Conservation (phyloP, 108 stramenopile genomes). For the Nitzschia inconspicua region DNA sequence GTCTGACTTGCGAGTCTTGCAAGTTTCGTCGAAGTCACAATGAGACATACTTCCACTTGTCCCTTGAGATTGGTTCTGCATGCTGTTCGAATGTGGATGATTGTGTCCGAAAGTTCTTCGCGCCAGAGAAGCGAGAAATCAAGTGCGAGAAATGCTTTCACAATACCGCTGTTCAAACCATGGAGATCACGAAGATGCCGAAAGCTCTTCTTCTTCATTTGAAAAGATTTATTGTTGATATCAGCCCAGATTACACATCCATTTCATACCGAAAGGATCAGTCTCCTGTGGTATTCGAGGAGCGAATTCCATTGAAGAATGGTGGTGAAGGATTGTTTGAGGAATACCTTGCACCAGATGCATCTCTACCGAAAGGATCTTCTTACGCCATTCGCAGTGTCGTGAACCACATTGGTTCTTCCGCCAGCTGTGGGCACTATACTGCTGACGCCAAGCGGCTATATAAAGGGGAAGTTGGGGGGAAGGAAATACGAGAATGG, state of each 20-base stretch:
- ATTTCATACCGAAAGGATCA: conserved; percentile 53
- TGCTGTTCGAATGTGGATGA: conserved; percentile 32
- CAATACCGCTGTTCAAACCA: conserved; percentile 41
- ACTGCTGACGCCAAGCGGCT: conserved; percentile 41
- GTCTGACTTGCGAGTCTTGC: conserved; percentile 57
- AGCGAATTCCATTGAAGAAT: conserved; percentile 22
- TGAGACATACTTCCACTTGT: conserved; percentile 52
- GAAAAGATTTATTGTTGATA: conserved; percentile 60
- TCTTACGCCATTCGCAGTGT: conserved; percentile 42
- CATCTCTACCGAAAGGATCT: neutral
- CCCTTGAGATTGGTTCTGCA: conserved; percentile 42
- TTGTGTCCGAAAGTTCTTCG: conserved; percentile 57
- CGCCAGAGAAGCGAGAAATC: conserved; percentile 70
- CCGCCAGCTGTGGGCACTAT: conserved; percentile 54
- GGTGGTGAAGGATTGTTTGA: conserved; percentile 10
- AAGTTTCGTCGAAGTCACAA: conserved; percentile 45
- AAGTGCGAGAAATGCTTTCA: conserved; percentile 85
- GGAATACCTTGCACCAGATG: conserved; percentile 31
- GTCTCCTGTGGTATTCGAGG: conserved; percentile 32
- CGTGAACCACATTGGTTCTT: conserved; percentile 54
- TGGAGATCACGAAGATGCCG: conserved; percentile 42
- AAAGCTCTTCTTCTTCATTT: conserved; percentile 49
- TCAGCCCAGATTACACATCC: conserved; percentile 42
- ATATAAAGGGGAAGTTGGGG: neutral
- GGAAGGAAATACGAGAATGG: conserved; percentile 26